Conservation (phyloP, 768 basidiomycete species). For the Phallus indusiatus region DNA sequence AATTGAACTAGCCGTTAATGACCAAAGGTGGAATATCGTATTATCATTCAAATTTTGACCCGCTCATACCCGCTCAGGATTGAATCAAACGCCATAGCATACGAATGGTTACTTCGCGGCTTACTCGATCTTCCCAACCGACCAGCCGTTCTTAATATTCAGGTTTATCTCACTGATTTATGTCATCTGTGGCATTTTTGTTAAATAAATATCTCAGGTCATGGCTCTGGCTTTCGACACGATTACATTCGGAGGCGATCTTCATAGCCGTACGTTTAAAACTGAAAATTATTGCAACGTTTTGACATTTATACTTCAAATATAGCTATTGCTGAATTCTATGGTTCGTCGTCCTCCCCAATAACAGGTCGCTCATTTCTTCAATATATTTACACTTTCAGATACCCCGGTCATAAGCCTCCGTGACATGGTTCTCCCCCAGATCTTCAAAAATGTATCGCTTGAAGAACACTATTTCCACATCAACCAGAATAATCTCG, state of each 20-base stretch:
- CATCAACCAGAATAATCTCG: background rate
- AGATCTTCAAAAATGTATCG: constrained; percentile 1
- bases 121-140: constrained; percentile 5
- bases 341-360: background rate
- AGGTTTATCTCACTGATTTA: background rate
- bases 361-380: background rate
- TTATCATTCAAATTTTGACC: background rate
- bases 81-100: constrained; percentile 6
- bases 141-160: constrained; percentile 9
- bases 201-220: background rate
- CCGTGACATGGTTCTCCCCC: constrained; percentile 9
- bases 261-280: constrained; percentile 6
- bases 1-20: constrained; percentile 11
- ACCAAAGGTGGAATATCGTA: constrained; percentile 5
- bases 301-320: no score
- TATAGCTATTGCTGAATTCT: constrained; percentile 7
- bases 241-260: constrained; percentile 11
- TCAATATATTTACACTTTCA: background rate
- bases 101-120: constrained; percentile 10
- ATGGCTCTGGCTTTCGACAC: constrained; percentile 4
- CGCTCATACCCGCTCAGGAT: background rate
- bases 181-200: background rate
- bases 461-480: constrained; percentile 8
- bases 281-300: no score
- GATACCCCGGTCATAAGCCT: constrained; percentile 9